Percentiles rank a stretch among this genome's conserved stretches.
Conservation (phyloP, 306 rosid species). For the Arachis hypogaea region DNA sequence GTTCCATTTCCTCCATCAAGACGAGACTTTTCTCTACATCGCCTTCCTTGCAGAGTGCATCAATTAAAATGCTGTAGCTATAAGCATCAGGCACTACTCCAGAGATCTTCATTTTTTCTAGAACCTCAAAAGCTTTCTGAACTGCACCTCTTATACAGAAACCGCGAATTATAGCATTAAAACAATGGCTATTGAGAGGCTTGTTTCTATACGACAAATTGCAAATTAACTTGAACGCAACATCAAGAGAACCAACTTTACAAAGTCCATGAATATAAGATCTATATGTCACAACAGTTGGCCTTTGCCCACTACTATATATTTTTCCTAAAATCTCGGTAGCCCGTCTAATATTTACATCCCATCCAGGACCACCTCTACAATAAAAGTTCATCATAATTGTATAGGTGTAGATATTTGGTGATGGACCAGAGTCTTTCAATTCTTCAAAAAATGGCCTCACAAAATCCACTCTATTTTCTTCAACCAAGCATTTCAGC, state of each 20-base stretch:
- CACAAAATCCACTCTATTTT: slow-evolving; percentile 52
- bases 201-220: slow-evolving; percentile 43
- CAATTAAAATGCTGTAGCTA: slow-evolving; percentile 68
- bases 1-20: slow-evolving; percentile 57
- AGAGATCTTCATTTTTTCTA: slow-evolving; percentile 56
- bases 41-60: slow-evolving; percentile 55
- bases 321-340: slow-evolving; percentile 55
- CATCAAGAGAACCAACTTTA: slow-evolving; percentile 48
- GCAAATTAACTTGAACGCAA: slow-evolving; percentile 49
- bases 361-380: slow-evolving; percentile 46
- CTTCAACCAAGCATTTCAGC: slow-evolving; percentile 70
- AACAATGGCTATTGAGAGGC: slow-evolving; percentile 56
- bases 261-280: slow-evolving; percentile 66
- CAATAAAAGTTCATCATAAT: slow-evolving; percentile 67
- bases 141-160: slow-evolving; percentile 52
- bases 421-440: slow-evolving; percentile 53
- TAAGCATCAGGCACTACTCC: slow-evolving; percentile 59
- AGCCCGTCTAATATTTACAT: slow-evolving; percentile 50
- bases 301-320: slow-evolving; percentile 50
- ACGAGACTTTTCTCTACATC: slow-evolving; percentile 41
- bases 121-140: slow-evolving; percentile 50
- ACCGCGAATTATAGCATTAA: slow-evolving; percentile 56
- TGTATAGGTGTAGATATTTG: slow-evolving; percentile 61
- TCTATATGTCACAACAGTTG: slow-evolving; percentile 60
- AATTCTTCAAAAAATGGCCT: slow-evolving; percentile 50